phyloP scores from a whole-genome alignment of 176 grass and related monocot genomes.

The Aegilops bicornis region DNA sequence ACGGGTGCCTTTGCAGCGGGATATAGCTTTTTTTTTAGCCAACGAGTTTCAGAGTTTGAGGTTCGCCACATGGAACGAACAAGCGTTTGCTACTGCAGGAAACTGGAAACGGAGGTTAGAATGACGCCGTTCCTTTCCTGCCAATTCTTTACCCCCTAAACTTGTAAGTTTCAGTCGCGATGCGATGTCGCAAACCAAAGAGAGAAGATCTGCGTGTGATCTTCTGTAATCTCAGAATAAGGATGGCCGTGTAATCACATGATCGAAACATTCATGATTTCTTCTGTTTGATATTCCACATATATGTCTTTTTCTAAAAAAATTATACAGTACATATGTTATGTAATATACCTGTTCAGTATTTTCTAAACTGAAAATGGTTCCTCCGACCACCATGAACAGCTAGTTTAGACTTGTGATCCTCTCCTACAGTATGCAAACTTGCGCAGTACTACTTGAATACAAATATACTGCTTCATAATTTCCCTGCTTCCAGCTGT shows the following conservation, averaged over 20 bases:
- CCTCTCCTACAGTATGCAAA: neutral
- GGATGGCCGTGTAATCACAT: too few species aligned
- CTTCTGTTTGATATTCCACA: neutral
- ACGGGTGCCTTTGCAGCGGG: too few species aligned
- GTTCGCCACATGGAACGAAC: too few species aligned
- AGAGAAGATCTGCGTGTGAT: too few species aligned
- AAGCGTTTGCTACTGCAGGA: conserved; percentile 17
- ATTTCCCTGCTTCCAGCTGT: neutral
- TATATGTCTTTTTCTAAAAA: neutral
- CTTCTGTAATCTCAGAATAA: too few species aligned
- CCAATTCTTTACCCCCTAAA: conserved; percentile 25
- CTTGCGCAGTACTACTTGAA: neutral
- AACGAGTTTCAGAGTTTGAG: conserved; percentile 2
- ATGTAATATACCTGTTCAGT: neutral
- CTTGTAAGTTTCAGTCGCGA: conserved; percentile 30
- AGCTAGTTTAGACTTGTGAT: neutral
- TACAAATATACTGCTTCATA: neutral
- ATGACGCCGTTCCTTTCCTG: conserved; percentile 40
- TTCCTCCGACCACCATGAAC: neutral
- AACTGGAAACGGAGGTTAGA: conserved; percentile 33
- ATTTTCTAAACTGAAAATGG: neutral
- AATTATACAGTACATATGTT: neutral
- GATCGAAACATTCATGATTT: too few species aligned
- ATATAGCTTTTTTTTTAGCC: too few species aligned
- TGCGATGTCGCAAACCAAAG: neutral